A percentile compares a stretch with the other conserved stretches of the same genome.
Conservation (phyloP, 2,329 filamentous ascomycete genomes). For the Xylaria sp. region DNA sequence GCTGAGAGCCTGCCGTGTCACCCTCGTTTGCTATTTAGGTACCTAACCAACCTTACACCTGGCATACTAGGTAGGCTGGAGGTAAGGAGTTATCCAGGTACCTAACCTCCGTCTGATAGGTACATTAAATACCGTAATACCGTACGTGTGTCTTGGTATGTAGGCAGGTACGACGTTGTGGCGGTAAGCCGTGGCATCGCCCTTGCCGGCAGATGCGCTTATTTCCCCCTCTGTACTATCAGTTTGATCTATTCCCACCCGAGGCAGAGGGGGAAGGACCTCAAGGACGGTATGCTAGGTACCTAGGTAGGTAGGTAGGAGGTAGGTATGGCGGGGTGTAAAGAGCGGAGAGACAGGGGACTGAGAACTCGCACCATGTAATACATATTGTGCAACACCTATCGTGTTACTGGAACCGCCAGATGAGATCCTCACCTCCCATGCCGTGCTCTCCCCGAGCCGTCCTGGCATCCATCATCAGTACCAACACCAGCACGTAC, state of each 20-base stretch:
- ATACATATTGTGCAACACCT: background rate
- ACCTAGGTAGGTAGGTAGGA: background rate
- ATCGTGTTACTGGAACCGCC: background rate
- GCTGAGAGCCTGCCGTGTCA: background rate
- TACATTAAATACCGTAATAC: too few species aligned
- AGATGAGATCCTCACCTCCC: background rate
- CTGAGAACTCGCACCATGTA: background rate
- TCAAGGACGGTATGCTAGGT: too few species aligned
- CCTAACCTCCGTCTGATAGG: too few species aligned
- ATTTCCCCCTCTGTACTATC: background rate
- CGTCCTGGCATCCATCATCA: background rate
- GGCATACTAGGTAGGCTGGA: too few species aligned
- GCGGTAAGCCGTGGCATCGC: background rate
- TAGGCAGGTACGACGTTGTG: background rate
- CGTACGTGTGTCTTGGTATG: too few species aligned
- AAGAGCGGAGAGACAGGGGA: background rate
- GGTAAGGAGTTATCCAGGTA: too few species aligned
- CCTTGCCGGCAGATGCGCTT: background rate
- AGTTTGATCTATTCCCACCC: background rate
- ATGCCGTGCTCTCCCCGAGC: background rate
- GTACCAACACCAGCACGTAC: background rate
- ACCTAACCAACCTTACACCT: too few species aligned
- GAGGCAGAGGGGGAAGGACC: background rate
- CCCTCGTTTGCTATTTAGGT: background rate
- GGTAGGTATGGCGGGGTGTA: background rate